Conservation (phyloP, 306 rosid genomes). For the Betula pendula region DNA sequence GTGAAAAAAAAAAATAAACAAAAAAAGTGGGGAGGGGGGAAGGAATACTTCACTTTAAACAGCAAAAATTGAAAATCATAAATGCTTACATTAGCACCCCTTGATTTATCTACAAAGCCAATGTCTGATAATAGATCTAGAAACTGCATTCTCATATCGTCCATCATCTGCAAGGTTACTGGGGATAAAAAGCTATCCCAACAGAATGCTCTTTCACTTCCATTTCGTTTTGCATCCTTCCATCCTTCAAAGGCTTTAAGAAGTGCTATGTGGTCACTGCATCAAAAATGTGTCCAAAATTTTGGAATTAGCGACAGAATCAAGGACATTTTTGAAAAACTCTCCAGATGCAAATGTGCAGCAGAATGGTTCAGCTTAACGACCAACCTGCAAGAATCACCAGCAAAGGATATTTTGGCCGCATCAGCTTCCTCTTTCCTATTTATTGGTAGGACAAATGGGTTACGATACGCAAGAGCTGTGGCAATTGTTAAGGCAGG, state of each 20-base stretch:
- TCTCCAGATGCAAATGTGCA: slow-evolving; percentile 13
- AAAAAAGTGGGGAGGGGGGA: slow-evolving; percentile 10
- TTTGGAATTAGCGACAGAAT: slow-evolving; percentile 18
- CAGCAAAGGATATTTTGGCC: slow-evolving; percentile 76
- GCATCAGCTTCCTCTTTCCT: slow-evolving; percentile 94
- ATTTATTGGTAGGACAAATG: slow-evolving; percentile 82
- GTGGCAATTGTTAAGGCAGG: slow-evolving; percentile 96
- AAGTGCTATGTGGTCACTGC: slow-evolving; percentile 93
- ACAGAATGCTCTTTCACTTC: slow-evolving; percentile 67
- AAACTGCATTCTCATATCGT: slow-evolving; percentile 94
- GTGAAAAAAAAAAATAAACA: background rate
- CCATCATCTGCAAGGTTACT: slow-evolving; percentile 89
- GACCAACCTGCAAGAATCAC: slow-evolving; percentile 88
- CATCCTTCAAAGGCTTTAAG: slow-evolving; percentile 95
- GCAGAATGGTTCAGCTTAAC: slow-evolving; percentile 12
- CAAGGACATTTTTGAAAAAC: slow-evolving; percentile 15
- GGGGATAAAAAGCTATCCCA: slow-evolving; percentile 92
- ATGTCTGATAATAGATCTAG: slow-evolving; percentile 78
- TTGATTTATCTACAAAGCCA: slow-evolving; percentile 91
- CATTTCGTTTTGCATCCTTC: slow-evolving; percentile 78
- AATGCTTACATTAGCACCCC: slow-evolving; percentile 65
- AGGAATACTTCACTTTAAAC: slow-evolving; percentile 15
- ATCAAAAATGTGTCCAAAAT: slow-evolving; percentile 21
- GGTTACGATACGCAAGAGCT: slow-evolving; percentile 92
- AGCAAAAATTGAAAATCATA: background rate